These are phyloP conservation scores for Leccinum olivaceopallidum DNA, from an alignment of 768 basidiomycete genomes.

Conservation along the genomic window DNA sequence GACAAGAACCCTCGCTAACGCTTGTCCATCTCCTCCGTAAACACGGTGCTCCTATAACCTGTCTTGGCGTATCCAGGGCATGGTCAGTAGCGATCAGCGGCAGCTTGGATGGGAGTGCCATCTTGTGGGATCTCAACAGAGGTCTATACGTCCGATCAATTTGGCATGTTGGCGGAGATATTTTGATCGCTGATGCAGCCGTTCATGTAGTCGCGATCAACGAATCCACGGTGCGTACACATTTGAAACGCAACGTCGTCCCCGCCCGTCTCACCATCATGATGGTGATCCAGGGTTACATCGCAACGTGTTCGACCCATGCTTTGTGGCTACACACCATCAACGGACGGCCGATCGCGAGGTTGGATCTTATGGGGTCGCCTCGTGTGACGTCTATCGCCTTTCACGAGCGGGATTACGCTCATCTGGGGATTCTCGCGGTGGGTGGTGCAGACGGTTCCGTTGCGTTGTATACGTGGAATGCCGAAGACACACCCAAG, in stretches of 20 bases:
- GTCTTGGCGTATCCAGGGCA: slow-evolving; percentile 69
- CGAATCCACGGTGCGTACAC: slow-evolving; percentile 72
- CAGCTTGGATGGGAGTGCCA: slow-evolving; percentile 82
- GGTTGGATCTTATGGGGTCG: slow-evolving; percentile 54
- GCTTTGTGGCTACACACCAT: slow-evolving; percentile 82
- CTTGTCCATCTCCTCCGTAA: slow-evolving; percentile 79
- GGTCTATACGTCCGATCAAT: slow-evolving; percentile 80
- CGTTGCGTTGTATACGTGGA: slow-evolving; percentile 84
- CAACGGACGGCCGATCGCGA: slow-evolving; percentile 78
- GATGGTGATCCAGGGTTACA: slow-evolving; percentile 63
- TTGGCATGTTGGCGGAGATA: slow-evolving; percentile 52
- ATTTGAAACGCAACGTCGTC: slow-evolving; percentile 1
- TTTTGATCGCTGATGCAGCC: slow-evolving; percentile 32
- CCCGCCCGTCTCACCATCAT: slow-evolving; percentile 2
- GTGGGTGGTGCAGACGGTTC: slow-evolving; percentile 76
- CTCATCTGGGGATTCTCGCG: slow-evolving; percentile 74
- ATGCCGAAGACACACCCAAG: slow-evolving; percentile 67
- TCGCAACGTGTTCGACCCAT: slow-evolving; percentile 76
- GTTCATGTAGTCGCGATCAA: slow-evolving; percentile 78
- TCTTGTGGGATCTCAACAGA: slow-evolving; percentile 87
- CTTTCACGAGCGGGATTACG: slow-evolving; percentile 90
- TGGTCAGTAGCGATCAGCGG: slow-evolving; percentile 88
- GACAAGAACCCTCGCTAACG: slow-evolving; percentile 32
- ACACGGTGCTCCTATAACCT: slow-evolving; percentile 67
- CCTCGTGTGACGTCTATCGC: slow-evolving; percentile 72